Base-by-base conservation (phyloP, 2,329 filamentous ascomycete species). In the Shiraia sp. region DNA sequence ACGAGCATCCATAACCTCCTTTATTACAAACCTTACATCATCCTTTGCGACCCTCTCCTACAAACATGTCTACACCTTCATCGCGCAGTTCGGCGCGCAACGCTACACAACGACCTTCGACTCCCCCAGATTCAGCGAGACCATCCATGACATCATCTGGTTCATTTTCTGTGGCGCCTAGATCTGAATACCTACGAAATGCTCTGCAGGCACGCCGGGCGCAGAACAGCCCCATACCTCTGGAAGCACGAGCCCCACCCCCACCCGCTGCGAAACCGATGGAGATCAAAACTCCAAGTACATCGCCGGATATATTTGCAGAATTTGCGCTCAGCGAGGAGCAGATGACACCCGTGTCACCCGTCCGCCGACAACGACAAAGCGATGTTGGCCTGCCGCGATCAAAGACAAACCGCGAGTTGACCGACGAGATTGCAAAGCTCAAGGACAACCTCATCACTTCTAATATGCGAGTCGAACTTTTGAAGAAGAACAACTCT, bases 121-220 rank as follows among this genome's bases (percentile, higher is more conserved):
- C 58, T 4, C 55, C 58, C 7, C n/a, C n/a, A n/a, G 53, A 49
- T 12, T 27, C 47, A 1, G 36, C 42, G 24, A 32, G 34, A 19
- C 36, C 57, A 28, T 24, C 50, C 4, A 40, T 50, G 13, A 32
- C 38, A 19, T 45, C 54, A n/a, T 40, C 51, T 8, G 28, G 33
- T 14, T 59, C 55, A 8, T 47, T 40, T 7, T 42, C 54, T 25
- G 47, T 61, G 13, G 58, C 59, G 22, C 65, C 66, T n/a, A 66
- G 61, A 36, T 63, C 61, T 5, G 63, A 68, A 35, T 63, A 57
- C 38, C 46, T 69, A 36, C 59, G 63, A 25, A 52, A 59, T 47
- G 64, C 61, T 12, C 54, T 69, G 6, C 49, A 68, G n/a, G 63
- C 58, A 5, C 53, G 57, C 19, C 50, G 63, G 38, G 60, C 60